Base-by-base conservation (phyloP, 2,329 filamentous ascomycete genomes). In the Ophiostoma populinum region DNA sequence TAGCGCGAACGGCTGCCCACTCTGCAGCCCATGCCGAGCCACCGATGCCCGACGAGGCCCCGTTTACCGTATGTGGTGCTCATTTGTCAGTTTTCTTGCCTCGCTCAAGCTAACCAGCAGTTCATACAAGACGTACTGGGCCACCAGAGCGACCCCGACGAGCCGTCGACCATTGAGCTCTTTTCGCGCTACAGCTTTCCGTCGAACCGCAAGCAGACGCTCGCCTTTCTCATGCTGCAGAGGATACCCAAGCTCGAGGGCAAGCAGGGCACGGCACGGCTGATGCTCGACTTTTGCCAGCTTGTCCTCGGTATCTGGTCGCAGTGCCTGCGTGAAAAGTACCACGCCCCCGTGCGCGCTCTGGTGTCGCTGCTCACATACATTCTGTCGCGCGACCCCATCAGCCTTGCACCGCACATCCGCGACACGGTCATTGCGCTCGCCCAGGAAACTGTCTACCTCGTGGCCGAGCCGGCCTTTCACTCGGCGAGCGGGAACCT, bases 141-240 rank as follows among this genome's bases (percentile, higher is more conserved):
- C 41, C 73, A 82, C 43, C 64, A 63, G 7, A 59, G 64, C 12
- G 56, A 59, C 1, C 61, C 62, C 30, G 61, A 62, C 12, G 63
- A 68, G 27, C 64, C 72, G 3, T 63, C 75, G 12, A 75, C 72
- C 0, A 67, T 87, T 30, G 79, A 87, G 45, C 62, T 67, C 2
- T 58, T 87, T 12, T 65, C 74, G 7, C 69, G 67, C 31, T 71
- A 74, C 50, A 51, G 60, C 4, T 74, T 82, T 35, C 74, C 77
- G 2, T 79, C 78, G 0, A 59, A 70, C 13, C 64, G 75, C 0
- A 59, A 70, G n/a, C 64, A 64, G 30, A 75, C 72, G 0, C 59
- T 86, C 6, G 70, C 78, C 0, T 70, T 78, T 3, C 60, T 75
- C 16, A 66, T 86, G 20, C 67, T 81, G 35, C 71, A 80, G 42